These are phyloP conservation scores for Candida schatavii DNA, from an alignment of 805 yeast species.

Conservation along the genomic window DNA sequence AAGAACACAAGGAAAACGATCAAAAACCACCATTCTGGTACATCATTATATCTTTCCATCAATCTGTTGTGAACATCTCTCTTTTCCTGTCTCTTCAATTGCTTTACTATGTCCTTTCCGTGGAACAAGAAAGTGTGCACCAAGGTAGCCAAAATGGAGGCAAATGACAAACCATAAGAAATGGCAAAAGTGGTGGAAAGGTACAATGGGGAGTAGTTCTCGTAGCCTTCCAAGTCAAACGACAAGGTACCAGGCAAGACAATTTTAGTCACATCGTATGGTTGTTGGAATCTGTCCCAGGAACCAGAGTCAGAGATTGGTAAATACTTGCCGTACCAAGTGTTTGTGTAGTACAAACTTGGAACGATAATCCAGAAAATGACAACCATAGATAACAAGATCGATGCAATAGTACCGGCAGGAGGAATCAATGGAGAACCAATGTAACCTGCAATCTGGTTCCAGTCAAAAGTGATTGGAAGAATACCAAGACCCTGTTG, in stretches of 20 bases:
- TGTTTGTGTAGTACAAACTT: slow-evolving; percentile 51
- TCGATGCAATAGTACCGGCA: slow-evolving; percentile 45
- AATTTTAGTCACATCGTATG: slow-evolving; percentile 50
- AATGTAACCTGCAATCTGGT: slow-evolving; percentile 52
- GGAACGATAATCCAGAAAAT: slow-evolving; percentile 53
- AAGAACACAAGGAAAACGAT: slow-evolving; percentile 24
- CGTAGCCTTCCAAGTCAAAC: slow-evolving; percentile 47
- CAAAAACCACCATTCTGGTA: slow-evolving; percentile 45
- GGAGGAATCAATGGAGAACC: slow-evolving; percentile 70
- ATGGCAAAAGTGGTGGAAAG: slow-evolving; percentile 52
- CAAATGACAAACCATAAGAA: slow-evolving; percentile 57
- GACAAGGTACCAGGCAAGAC: slow-evolving; percentile 33
- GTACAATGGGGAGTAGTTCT: slow-evolving; percentile 61
- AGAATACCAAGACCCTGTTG: slow-evolving; percentile 59
- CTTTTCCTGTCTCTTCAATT: slow-evolving; percentile 25
- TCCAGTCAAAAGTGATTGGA: slow-evolving; percentile 72
- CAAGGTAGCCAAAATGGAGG: slow-evolving; percentile 60
- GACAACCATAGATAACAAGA: slow-evolving; percentile 22
- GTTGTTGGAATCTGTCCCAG: slow-evolving; percentile 49
- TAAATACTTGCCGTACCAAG: slow-evolving; percentile 57
- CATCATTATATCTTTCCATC: slow-evolving; percentile 45
- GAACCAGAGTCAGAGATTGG: slow-evolving; percentile 50
- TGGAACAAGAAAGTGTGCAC: slow-evolving; percentile 56
- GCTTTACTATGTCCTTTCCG: slow-evolving; percentile 46
- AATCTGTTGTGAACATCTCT: slow-evolving; percentile 51